phyloP scores from a whole-genome alignment of 331 rosid genomes.

The Malus hybrid region DNA sequence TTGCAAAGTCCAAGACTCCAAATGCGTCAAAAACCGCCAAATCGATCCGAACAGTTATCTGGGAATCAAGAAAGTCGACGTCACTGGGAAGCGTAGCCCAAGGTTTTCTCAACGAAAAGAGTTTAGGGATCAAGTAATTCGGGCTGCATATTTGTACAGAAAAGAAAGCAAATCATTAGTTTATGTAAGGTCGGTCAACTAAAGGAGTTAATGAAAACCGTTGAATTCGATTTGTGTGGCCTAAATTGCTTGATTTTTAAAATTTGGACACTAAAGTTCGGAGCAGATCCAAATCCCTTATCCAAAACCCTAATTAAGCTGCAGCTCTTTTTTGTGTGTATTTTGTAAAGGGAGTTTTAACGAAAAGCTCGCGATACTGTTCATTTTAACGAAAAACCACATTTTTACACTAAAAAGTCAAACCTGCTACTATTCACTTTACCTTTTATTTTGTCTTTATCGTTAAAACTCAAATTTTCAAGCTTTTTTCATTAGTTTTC shows the following conservation, averaged over 20 bases:
- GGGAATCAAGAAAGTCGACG: not conserved
- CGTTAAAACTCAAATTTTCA: too few relatives aligned
- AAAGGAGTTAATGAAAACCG: accelerated
- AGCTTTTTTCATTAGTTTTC: too few relatives aligned
- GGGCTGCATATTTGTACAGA: too few relatives aligned
- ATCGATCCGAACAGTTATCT: not conserved
- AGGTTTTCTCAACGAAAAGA: not conserved
- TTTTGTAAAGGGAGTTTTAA: too few relatives aligned
- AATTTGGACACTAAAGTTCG: accelerated
- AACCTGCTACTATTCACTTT: too few relatives aligned
- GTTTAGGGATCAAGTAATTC: accelerated
- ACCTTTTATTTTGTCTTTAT: too few relatives aligned
- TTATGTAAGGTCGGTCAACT: accelerated
- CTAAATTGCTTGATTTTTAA: too few relatives aligned
- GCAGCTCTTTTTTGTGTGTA: not conserved
- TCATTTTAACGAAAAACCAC: too few relatives aligned
- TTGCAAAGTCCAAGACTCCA: not conserved
- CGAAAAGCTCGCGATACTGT: too few relatives aligned
- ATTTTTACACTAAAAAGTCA: too few relatives aligned
- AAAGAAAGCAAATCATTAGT: too few relatives aligned
- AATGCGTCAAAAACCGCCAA: not conserved
- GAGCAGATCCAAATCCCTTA: too few relatives aligned
- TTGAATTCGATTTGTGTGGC: accelerated
- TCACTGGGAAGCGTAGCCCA: not conserved
- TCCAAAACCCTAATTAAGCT: not conserved